Percentiles rank a stretch among this genome's conserved stretches.
phyloP scores from a whole-genome alignment of 768 basidiomycete species.

The Russula griseocarnosa region DNA sequence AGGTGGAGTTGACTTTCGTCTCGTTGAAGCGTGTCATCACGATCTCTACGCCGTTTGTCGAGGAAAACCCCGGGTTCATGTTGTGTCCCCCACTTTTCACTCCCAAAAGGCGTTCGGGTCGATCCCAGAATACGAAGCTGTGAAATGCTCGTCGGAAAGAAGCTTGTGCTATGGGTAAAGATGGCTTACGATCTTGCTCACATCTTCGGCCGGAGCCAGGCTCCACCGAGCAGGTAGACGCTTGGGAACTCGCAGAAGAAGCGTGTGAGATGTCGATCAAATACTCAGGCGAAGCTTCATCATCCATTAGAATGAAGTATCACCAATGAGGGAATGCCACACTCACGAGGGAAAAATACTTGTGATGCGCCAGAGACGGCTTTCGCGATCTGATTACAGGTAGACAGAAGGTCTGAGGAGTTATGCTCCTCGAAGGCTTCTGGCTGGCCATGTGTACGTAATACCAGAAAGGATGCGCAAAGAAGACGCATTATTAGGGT shows the following conservation, averaged over 20 bases:
- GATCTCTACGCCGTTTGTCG: background rate
- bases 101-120: background rate
- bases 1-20: background rate
- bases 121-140: background rate
- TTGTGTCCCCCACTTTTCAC: conserved; percentile 1
- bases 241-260: conserved; percentile 13
- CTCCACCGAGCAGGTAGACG: conserved; percentile 23
- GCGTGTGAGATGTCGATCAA: conserved; percentile 7
- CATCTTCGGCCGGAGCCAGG: conserved; percentile 23
- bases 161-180: conserved; percentile 13
- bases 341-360: conserved; percentile 5
- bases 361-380: conserved; percentile 5
- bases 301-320: background rate
- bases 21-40: background rate
- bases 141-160: background rate
- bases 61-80: background rate
- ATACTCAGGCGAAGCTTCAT: conserved; percentile 19
- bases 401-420: background rate
- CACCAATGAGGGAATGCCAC: background rate
- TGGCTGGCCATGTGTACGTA: background rate
- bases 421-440: background rate
- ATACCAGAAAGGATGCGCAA: background rate
- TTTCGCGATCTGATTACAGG: background rate
- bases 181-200: conserved; percentile 20
- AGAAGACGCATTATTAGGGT: background rate